phyloP scores from a whole-genome alignment of 148 eudicot genomes.

The Silene latifolia region DNA sequence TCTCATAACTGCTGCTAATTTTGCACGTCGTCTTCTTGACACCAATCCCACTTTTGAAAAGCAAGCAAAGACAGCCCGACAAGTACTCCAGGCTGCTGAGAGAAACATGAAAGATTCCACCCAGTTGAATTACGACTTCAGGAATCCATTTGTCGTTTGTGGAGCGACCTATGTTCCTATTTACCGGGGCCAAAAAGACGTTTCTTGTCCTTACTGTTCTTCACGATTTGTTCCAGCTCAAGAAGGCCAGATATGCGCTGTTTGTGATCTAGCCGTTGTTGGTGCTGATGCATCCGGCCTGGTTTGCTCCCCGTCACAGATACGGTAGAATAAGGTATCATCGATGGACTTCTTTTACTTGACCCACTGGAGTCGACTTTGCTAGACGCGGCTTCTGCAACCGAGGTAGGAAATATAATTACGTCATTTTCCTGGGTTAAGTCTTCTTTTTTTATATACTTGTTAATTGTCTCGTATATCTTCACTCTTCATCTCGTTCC shows the following conservation, averaged over 20 bases:
- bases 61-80: constrained; percentile 67
- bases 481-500: neutral
- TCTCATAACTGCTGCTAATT: constrained; percentile 67
- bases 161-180: constrained; percentile 93
- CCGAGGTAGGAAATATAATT: constrained; percentile 14
- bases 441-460: neutral
- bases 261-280: constrained; percentile 78
- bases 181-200: constrained; percentile 83
- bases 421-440: neutral
- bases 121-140: constrained; percentile 84
- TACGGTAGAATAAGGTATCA: constrained; percentile 20
- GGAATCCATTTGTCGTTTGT: constrained; percentile 91
- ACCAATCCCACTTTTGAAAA: constrained; percentile 69
- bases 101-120: constrained; percentile 70
- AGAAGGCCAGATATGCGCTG: constrained; percentile 76
- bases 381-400: constrained; percentile 18
- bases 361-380: constrained; percentile 1
- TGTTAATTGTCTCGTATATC: constrained; percentile 10
- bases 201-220: constrained; percentile 72
- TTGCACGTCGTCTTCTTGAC: constrained; percentile 81
- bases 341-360: neutral
- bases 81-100: constrained; percentile 79
- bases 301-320: constrained; percentile 83
- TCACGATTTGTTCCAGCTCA: constrained; percentile 74
- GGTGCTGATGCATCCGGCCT: constrained; percentile 97